Evolutionary conservation across 1,284 basidiomycete genomes (phyloP).

Genomic region (Spongispora temasekensis): DNA sequence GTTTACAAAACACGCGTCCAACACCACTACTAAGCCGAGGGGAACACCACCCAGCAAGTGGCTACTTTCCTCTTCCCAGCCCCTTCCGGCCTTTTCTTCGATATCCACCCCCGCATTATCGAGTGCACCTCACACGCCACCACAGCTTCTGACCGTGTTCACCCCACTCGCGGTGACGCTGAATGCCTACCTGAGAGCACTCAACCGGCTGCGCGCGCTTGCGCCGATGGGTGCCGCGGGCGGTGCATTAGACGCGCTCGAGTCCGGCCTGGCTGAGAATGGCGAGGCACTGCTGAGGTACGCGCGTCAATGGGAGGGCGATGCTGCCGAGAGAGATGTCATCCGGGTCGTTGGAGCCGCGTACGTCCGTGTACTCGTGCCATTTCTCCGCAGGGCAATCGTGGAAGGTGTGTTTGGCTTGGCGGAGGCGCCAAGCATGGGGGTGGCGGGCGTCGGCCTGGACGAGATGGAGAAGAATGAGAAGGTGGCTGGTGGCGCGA

Average conservation of each 20-base stretch:
- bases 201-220: constrained; percentile 83
- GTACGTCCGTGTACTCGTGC: constrained; percentile 62
- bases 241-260: constrained; percentile 50
- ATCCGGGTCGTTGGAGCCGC: constrained; percentile 56
- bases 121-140: constrained; percentile 54
- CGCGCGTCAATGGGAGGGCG: constrained; percentile 24
- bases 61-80: constrained; percentile 40
- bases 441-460: constrained; percentile 1
- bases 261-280: constrained; percentile 51
- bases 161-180: constrained; percentile 77
- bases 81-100: constrained; percentile 27
- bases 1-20: constrained; percentile 19
- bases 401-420: constrained; percentile 73
- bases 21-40: neutral
- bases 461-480: no score
- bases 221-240: constrained; percentile 60
- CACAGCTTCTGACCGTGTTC: constrained; percentile 69
- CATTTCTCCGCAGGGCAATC: constrained; percentile 68
- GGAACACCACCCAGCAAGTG: constrained; percentile 47
- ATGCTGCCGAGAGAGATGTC: constrained; percentile 33
- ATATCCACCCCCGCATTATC: constrained; percentile 37
- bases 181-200: constrained; percentile 72
- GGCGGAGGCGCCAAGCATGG: constrained; percentile 6
- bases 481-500: neutral
- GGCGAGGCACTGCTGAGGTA: constrained; percentile 42